phyloP scores from a whole-genome alignment of 257 asterid species.

The Lithospermum erythrorhizon region DNA sequence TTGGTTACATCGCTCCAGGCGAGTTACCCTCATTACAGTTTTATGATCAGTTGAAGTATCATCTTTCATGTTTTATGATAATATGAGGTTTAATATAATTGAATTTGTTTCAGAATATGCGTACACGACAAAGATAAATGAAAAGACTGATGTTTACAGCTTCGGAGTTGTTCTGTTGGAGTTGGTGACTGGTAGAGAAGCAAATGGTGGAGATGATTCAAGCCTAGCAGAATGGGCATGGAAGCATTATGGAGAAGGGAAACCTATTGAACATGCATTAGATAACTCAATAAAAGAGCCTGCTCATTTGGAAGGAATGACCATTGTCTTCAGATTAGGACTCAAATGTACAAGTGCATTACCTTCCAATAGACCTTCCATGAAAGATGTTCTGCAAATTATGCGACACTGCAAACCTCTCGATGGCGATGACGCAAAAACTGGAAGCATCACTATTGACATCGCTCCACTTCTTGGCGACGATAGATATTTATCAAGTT shows the following conservation, averaged over 20 bases:
- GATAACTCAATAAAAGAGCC: constrained; percentile 44
- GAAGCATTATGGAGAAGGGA: constrained; percentile 50
- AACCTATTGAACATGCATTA: constrained; percentile 22
- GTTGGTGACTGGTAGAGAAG: constrained; percentile 40
- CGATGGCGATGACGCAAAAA: no score
- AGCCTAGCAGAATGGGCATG: constrained; percentile 92
- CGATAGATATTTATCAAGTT: no score
- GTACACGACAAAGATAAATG: constrained; percentile 31
- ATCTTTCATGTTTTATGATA: neutral
- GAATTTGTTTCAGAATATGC: constrained; percentile 55
- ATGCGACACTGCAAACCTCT: no score
- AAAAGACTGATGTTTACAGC: constrained; percentile 34
- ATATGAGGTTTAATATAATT: neutral
- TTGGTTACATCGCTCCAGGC: constrained; percentile 73
- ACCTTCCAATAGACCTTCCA: no score
- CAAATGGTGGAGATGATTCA: constrained; percentile 47
- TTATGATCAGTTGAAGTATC: neutral
- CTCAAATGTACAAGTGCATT: no score
- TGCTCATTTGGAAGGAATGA: constrained; percentile 40
- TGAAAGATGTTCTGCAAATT: no score
- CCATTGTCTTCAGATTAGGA: neutral
- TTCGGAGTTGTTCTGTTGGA: constrained; percentile 37
- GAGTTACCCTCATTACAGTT: neutral
- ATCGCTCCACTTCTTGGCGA: no score
- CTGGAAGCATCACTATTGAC: no score